phyloP scores from a whole-genome alignment of 2,329 filamentous ascomycete genomes.

The Alternaria arborescens region DNA sequence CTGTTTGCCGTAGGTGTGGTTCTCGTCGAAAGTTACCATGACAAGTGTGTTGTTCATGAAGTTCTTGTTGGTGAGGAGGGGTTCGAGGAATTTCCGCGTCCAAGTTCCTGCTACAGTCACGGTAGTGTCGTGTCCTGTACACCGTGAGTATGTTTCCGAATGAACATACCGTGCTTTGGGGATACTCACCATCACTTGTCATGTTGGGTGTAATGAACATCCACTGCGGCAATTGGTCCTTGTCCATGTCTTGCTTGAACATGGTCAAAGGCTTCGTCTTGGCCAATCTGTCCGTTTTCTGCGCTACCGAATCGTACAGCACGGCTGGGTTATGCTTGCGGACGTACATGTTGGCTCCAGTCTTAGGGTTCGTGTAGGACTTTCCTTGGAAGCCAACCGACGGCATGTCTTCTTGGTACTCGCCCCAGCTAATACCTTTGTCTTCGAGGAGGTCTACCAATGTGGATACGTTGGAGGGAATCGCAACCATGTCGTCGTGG shows the following conservation, averaged over 20 bases:
- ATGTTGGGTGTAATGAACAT: slow-evolving; percentile 67
- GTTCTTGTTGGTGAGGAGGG: slow-evolving; percentile 71
- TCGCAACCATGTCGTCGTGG: slow-evolving; percentile 69
- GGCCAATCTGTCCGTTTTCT: slow-evolving; percentile 66
- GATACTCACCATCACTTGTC: slow-evolving; percentile 68
- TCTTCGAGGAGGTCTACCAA: slow-evolving; percentile 55
- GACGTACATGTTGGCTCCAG: slow-evolving; percentile 76
- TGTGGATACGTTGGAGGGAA: slow-evolving; percentile 52
- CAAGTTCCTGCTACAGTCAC: slow-evolving; percentile 74
- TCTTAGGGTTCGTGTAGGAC: slow-evolving; percentile 67
- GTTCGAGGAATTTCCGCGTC: slow-evolving; percentile 73
- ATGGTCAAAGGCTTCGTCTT: slow-evolving; percentile 77
- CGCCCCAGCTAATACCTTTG: slow-evolving; percentile 57
- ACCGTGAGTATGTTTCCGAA: slow-evolving; percentile 7
- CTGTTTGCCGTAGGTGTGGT: slow-evolving; percentile 70
- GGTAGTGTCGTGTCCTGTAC: slow-evolving; percentile 68
- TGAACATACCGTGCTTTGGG: background rate
- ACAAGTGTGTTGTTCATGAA: slow-evolving; percentile 82
- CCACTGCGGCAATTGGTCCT: slow-evolving; percentile 39
- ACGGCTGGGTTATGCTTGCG: slow-evolving; percentile 79
- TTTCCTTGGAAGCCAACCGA: slow-evolving; percentile 74
- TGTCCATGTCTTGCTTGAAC: slow-evolving; percentile 61
- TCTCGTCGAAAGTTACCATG: slow-evolving; percentile 81
- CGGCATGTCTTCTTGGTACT: slow-evolving; percentile 82
- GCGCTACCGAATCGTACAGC: slow-evolving; percentile 71